phyloP scores from a whole-genome alignment of 176 grass and related monocot species.

The Zea mays region Zm-B73-REFERENCE-NAM-5.0 NC_050102.1:145182501-145183000 shows the following conservation, averaged over 20 bases:
- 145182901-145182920: not conserved
- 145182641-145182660: not conserved
- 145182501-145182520: too few relatives aligned
- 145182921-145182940: slow-evolving; percentile 10
- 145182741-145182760: not conserved
- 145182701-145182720: slow-evolving; percentile 2
- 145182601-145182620: too few relatives aligned
- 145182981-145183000: not conserved
- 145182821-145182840: not conserved
- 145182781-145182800: not conserved
- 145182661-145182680: not conserved
- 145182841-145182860: not conserved
- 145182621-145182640: not conserved
- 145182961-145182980: not conserved
- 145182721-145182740: not conserved
- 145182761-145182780: not conserved
- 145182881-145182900: not conserved
- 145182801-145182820: not conserved
- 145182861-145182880: not conserved
- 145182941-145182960: slow-evolving; percentile 9
- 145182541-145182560: too few relatives aligned
- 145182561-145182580: too few relatives aligned
- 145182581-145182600: too few relatives aligned
- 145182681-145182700: not conserved
- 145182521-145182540: too few relatives aligned